Percentiles rank a stretch among this genome's conserved stretches.
phyloP scores from a whole-genome alignment of 73 alveolate species.

The Paramecium sonneborni region DNA sequence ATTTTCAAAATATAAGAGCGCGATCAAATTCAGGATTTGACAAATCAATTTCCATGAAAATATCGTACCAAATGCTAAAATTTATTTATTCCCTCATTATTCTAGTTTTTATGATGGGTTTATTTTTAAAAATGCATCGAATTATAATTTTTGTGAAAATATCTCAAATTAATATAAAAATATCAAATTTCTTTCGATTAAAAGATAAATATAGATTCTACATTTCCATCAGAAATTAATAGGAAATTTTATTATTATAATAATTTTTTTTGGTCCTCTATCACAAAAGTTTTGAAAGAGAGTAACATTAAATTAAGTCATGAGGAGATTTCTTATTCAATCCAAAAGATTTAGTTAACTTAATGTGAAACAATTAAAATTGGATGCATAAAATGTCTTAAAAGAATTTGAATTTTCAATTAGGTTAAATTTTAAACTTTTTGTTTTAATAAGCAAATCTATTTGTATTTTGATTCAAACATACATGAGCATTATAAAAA shows the following conservation, averaged over 20 bases:
- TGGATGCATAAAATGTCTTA: background rate
- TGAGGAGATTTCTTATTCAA: background rate
- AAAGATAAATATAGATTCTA: background rate
- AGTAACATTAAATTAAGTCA: background rate
- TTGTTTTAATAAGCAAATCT: background rate
- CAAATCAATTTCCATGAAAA: background rate
- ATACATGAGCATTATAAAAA: background rate
- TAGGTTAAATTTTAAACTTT: background rate
- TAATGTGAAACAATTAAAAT: too few relatives aligned
- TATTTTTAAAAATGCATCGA: background rate
- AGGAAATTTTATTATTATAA: background rate
- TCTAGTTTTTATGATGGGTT: background rate
- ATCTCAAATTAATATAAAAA: slow-evolving; percentile 9
- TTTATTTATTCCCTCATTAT: background rate
- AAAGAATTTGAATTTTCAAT: background rate
- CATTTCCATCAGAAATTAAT: background rate
- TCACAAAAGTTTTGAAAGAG: background rate
- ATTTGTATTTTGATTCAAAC: background rate
- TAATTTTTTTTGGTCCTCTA: background rate
- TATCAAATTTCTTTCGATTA: background rate
- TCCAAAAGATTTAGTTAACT: background rate
- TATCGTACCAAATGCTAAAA: background rate
- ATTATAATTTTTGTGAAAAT: background rate
- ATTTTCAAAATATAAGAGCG: background rate
- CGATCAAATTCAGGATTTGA: background rate